Evolutionary conservation across 257 asterid species (phyloP).

Genomic region (Solanum ossicruentum): DNA sequence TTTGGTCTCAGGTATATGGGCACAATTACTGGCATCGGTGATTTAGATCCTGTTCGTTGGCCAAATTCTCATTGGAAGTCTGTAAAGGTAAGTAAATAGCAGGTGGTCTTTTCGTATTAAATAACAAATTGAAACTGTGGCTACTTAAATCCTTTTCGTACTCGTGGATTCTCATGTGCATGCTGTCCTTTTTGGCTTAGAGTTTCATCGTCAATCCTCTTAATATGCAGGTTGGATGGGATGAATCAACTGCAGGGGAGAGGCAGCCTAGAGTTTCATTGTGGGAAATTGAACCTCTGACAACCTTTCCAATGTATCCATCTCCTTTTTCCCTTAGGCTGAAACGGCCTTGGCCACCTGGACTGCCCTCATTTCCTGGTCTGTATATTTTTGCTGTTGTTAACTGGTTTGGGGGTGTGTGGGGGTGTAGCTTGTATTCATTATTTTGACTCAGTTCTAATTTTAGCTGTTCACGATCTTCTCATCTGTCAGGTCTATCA

Average conservation of each 20-base stretch:
- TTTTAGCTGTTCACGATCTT: neutral
- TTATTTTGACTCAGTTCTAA: neutral
- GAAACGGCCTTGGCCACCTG: conserved; percentile 90
- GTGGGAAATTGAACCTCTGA: conserved; percentile 87
- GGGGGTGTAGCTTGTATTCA: neutral
- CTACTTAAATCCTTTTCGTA: neutral
- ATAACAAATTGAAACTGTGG: neutral
- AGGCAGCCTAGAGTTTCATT: conserved; percentile 89
- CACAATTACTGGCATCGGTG: conserved; percentile 74
- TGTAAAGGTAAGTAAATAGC: conserved; percentile 44
- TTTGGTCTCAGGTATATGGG: conserved; percentile 71
- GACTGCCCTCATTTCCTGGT: conserved; percentile 67
- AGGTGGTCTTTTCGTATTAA: neutral
- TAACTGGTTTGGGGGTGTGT: neutral
- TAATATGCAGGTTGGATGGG: conserved; percentile 80
- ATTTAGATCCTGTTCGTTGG: conserved; percentile 88
- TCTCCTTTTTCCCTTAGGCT: conserved; percentile 82
- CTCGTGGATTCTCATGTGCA: neutral
- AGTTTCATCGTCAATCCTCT: neutral
- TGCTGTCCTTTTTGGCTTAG: neutral
- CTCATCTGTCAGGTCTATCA: conserved; percentile 34
- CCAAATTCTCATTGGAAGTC: conserved; percentile 91
- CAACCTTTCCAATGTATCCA: conserved; percentile 90
- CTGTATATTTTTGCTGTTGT: conserved; percentile 1
- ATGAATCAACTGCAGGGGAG: conserved; percentile 96